phyloP scores from a whole-genome alignment of 2,329 filamentous ascomycete species.

The Alternaria viburni region DNA sequence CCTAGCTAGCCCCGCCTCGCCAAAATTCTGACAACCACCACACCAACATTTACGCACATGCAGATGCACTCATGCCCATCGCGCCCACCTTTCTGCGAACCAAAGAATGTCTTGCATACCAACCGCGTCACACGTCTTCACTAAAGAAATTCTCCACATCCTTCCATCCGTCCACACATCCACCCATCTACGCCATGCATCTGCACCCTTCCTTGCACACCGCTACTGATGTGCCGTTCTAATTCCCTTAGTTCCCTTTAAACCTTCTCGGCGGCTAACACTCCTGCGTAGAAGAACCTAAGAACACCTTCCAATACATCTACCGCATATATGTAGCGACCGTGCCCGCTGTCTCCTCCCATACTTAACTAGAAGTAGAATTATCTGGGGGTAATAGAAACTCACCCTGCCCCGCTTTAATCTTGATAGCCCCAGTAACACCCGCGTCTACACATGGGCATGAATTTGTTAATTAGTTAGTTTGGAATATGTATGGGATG shows the following conservation, averaged over 20 bases:
- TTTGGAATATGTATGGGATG: too few relatives aligned
- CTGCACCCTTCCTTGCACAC: neutral
- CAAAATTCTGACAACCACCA: neutral
- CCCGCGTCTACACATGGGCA: neutral
- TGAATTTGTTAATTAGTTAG: neutral
- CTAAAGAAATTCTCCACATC: neutral
- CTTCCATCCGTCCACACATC: neutral
- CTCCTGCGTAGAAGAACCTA: neutral
- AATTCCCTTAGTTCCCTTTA: neutral
- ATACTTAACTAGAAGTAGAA: neutral
- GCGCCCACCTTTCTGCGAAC: neutral
- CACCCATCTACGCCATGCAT: neutral
- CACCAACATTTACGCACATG: neutral
- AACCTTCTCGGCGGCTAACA: too few relatives aligned
- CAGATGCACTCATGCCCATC: neutral
- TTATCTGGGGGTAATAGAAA: conserved; percentile 5
- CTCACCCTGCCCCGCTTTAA: neutral
- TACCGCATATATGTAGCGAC: too few relatives aligned
- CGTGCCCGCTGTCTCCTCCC: too few relatives aligned
- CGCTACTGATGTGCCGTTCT: neutral
- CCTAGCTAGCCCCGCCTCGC: neutral
- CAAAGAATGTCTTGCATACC: neutral
- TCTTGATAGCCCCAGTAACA: neutral
- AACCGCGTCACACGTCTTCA: neutral
- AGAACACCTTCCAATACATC: neutral